Percentiles rank a stretch among this genome's conserved stretches.
Conservation (phyloP, 257 asterid genomes). For the Solanum sitiens region DNA sequence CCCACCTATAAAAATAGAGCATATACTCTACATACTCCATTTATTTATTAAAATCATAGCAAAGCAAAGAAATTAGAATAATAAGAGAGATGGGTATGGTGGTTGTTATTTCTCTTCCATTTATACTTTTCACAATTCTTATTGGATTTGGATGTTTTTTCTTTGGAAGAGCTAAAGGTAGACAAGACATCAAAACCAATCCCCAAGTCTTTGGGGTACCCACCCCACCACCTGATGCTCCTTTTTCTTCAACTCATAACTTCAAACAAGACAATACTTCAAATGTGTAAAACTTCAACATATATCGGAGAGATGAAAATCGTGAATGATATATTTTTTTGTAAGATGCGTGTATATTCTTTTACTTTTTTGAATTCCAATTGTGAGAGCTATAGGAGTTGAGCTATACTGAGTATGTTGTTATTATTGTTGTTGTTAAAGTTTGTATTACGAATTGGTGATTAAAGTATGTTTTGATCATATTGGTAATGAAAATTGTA, state of each 20-base stretch:
- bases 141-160: conserved; percentile 81
- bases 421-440: background rate
- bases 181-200: conserved; percentile 49
- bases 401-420: background rate
- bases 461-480: background rate
- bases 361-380: background rate
- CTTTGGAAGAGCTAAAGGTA: conserved; percentile 72
- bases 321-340: background rate
- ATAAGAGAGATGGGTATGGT: conserved; percentile 62
- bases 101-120: conserved; percentile 68
- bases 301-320: background rate
- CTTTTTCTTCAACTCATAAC: background rate
- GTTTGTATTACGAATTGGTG: background rate
- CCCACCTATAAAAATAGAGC: background rate
- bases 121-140: conserved; percentile 53
- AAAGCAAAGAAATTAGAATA: background rate
- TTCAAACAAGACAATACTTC: conserved; percentile 29
- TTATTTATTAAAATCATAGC: no score
- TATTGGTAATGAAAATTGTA: background rate
- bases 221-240: conserved; percentile 59
- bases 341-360: accelerated
- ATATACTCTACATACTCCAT: background rate
- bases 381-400: background rate
- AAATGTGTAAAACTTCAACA: conserved; percentile 14
- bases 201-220: conserved; percentile 77